These are phyloP conservation scores for Eucalyptus marginata DNA, from an alignment of 345 rosid genomes.

Conservation along the genomic window DNA sequence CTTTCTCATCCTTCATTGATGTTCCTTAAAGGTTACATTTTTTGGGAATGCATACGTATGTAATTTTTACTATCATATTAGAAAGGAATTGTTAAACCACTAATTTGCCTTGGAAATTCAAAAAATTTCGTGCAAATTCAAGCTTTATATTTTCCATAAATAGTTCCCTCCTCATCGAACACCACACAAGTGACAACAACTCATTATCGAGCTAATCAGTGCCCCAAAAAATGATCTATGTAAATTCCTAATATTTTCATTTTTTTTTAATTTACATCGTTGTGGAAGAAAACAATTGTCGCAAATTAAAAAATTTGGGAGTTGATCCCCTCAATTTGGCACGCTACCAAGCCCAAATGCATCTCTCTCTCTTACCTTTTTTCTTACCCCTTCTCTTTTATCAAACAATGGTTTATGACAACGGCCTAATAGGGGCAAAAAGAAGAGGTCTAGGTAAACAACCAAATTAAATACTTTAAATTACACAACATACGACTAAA, in stretches of 20 bases:
- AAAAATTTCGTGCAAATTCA: background rate
- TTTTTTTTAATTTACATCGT: background rate
- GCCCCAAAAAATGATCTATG: background rate
- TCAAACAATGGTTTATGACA: background rate
- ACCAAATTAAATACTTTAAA: background rate
- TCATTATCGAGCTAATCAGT: background rate
- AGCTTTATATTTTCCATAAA: background rate
- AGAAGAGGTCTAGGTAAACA: background rate
- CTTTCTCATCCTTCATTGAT: background rate
- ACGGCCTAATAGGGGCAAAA: background rate
- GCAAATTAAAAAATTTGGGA: background rate
- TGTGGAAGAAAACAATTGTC: background rate
- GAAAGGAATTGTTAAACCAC: background rate
- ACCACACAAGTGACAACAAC: background rate
- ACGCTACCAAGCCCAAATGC: background rate
- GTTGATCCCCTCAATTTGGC: background rate
- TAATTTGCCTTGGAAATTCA: background rate
- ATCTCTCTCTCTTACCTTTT: too few relatives aligned
- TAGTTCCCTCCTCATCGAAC: background rate
- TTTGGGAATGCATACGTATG: background rate
- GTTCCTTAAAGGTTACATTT: background rate
- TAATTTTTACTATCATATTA: background rate
- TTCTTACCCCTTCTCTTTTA: background rate
- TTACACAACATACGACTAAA: background rate
- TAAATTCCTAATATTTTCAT: background rate